Evolutionary conservation across 805 yeast species (phyloP).

Genomic region (Candida sanyiensis): DNA sequence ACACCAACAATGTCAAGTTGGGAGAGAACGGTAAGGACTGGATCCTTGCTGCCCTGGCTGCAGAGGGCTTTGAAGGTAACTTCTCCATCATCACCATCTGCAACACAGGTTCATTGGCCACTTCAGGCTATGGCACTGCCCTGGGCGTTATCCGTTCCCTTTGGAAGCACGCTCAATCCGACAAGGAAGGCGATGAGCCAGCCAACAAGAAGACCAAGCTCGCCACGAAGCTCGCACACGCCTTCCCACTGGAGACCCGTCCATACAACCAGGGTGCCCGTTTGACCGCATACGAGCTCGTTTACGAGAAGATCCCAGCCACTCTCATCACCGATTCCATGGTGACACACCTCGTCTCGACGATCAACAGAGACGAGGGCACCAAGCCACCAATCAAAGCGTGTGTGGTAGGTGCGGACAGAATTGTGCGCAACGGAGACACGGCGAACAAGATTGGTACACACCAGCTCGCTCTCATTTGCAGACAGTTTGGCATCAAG

Average conservation of each 20-base stretch:
- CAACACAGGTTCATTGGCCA: constrained; percentile 94
- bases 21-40: constrained; percentile 80
- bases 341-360: constrained; percentile 70
- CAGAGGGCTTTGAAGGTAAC: constrained; percentile 51
- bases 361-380: constrained; percentile 26
- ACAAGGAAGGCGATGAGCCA: constrained; percentile 19
- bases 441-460: constrained; percentile 97
- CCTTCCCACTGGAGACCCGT: constrained; percentile 87
- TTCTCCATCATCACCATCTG: constrained; percentile 87
- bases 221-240: constrained; percentile 49
- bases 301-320: constrained; percentile 81
- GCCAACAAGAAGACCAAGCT: constrained; percentile 25
- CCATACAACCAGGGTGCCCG: constrained; percentile 97
- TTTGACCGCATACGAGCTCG: constrained; percentile 84
- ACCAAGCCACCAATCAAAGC: constrained; percentile 66
- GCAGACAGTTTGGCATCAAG: constrained; percentile 57
- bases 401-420: constrained; percentile 83
- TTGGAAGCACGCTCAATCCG: constrained; percentile 34
- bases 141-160: constrained; percentile 83
- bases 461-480: constrained; percentile 76
- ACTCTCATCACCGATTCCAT: constrained; percentile 87
- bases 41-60: constrained; percentile 40
- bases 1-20: constrained; percentile 67
- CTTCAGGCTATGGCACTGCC: constrained; percentile 97
- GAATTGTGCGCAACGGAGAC: constrained; percentile 90